Conservation (phyloP, 1,284 basidiomycete species). For the Fomitopsis schrenkii region DNA sequence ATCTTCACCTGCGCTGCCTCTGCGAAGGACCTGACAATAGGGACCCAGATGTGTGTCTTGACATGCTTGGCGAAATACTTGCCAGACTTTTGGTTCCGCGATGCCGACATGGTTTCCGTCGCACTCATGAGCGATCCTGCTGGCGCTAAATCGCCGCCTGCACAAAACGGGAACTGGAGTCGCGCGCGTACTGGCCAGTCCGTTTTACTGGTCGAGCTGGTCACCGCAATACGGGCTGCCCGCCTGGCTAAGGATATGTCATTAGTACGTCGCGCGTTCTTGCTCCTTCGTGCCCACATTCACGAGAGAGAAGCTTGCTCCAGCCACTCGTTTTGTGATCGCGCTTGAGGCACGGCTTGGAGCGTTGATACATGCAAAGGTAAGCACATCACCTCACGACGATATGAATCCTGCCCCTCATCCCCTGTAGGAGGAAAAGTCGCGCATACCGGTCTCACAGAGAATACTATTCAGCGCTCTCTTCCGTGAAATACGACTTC, state of each 20-base stretch:
- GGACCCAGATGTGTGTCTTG: conserved; percentile 55
- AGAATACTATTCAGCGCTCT: conserved; percentile 53
- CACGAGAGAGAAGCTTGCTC: conserved; percentile 29
- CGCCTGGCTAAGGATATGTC: conserved; percentile 37
- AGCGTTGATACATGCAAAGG: conserved; percentile 59
- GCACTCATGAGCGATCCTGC: conserved; percentile 56
- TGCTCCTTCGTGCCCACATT: conserved; percentile 19
- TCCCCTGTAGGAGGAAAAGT: conserved; percentile 44
- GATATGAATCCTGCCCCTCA: neutral
- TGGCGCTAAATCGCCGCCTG: conserved; percentile 22
- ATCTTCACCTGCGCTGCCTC: conserved; percentile 69
- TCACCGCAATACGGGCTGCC: conserved; percentile 44
- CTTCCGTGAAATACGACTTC: conserved; percentile 56
- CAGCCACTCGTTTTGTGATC: conserved; percentile 44
- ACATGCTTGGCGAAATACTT: conserved; percentile 48
- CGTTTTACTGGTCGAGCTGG: conserved; percentile 61
- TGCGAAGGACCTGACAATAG: conserved; percentile 51
- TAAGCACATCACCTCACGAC: conserved; percentile 18
- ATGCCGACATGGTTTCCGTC: conserved; percentile 75
- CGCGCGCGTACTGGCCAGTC: conserved; percentile 61
- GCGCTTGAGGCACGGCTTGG: conserved; percentile 56
- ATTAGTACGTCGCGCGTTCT: conserved; percentile 25
- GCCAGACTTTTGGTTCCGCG: conserved; percentile 63
- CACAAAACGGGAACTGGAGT: conserved; percentile 31
- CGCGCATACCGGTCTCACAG: conserved; percentile 48